Conservation (phyloP, 2,329 filamentous ascomycete genomes). For the Apiospora marii region DNA sequence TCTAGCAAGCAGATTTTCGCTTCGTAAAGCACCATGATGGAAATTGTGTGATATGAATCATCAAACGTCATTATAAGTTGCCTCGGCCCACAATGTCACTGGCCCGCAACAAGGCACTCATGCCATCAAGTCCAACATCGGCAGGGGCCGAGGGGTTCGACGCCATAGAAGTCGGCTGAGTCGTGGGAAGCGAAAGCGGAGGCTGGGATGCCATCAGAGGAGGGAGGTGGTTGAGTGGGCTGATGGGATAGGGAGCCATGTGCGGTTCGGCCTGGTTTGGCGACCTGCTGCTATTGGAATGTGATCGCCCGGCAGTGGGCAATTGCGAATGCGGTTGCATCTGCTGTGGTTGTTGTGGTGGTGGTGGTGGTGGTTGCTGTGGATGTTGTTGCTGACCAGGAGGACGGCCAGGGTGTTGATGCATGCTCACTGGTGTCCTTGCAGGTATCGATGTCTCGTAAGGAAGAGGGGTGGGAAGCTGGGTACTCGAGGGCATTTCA, state of each 20-base stretch:
- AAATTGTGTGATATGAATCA: background rate
- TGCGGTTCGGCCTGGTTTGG: background rate
- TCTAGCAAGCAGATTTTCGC: slow-evolving; percentile 3
- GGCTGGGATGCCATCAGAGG: background rate
- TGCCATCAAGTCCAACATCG: slow-evolving; percentile 58
- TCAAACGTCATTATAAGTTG: slow-evolving; percentile 20
- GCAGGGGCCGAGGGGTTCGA: slow-evolving; percentile 29
- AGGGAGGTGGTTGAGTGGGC: slow-evolving; percentile 7
- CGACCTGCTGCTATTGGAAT: slow-evolving; percentile 10
- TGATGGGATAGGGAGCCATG: slow-evolving; percentile 10
- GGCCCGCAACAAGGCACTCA: slow-evolving; percentile 65
- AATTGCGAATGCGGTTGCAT: background rate
- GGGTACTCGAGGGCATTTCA: slow-evolving; percentile 26
- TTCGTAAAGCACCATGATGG: background rate
- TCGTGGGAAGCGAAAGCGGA: background rate
- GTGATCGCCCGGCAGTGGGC: background rate
- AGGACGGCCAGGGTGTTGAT: slow-evolving; percentile 26
- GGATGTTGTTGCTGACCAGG: slow-evolving; percentile 15
- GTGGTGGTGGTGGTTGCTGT: no score
- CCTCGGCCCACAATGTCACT: slow-evolving; percentile 65
- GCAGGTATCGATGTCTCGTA: slow-evolving; percentile 9
- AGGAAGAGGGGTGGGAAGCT: background rate
- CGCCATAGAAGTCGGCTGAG: slow-evolving; percentile 15
- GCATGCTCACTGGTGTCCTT: slow-evolving; percentile 9
- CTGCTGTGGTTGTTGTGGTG: background rate